phyloP scores from a whole-genome alignment of 2,329 filamentous ascomycete species.

The Beauveria varroae region DNA sequence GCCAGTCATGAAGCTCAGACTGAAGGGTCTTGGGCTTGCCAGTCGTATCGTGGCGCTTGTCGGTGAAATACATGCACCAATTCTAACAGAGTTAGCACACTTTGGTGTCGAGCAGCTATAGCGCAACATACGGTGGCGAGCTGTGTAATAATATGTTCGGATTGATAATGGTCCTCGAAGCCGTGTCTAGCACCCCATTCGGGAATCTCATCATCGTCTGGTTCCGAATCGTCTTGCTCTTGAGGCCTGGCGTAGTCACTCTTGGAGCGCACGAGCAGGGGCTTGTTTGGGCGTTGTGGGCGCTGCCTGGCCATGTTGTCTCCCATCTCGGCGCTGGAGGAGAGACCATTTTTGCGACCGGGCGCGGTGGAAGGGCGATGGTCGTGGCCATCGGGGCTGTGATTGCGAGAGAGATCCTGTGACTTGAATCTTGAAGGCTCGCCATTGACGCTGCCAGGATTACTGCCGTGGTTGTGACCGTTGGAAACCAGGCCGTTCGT shows the following conservation, averaged over 20 bases:
- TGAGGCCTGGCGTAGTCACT: constrained; percentile 44
- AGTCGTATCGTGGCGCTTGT: constrained; percentile 93
- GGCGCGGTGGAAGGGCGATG: constrained; percentile 40
- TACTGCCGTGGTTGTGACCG: constrained; percentile 4
- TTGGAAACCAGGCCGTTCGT: constrained; percentile 3
- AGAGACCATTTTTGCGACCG: constrained; percentile 30
- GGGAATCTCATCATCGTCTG: constrained; percentile 37
- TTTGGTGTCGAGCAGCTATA: constrained; percentile 4
- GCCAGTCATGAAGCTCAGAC: constrained; percentile 80
- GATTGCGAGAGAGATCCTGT: constrained; percentile 3
- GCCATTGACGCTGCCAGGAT: constrained; percentile 6
- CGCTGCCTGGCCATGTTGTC: constrained; percentile 29
- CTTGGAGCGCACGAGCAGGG: constrained; percentile 47
- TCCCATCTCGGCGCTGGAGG: constrained; percentile 17
- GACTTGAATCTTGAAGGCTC: constrained; percentile 7
- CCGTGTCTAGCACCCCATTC: constrained; percentile 67
- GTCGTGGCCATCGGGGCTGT: constrained; percentile 16
- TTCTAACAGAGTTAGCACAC: constrained; percentile 46
- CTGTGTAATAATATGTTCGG: constrained; percentile 78
- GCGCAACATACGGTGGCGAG: constrained; percentile 63
- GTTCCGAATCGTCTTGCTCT: constrained; percentile 32
- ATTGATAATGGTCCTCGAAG: constrained; percentile 88
- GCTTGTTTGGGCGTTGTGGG: constrained; percentile 36
- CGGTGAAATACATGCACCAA: constrained; percentile 99
- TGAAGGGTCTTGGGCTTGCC: constrained; percentile 69